phyloP scores from a whole-genome alignment of 495 filamentous ascomycete genomes.

The Pyrenula massariospora region DNA sequence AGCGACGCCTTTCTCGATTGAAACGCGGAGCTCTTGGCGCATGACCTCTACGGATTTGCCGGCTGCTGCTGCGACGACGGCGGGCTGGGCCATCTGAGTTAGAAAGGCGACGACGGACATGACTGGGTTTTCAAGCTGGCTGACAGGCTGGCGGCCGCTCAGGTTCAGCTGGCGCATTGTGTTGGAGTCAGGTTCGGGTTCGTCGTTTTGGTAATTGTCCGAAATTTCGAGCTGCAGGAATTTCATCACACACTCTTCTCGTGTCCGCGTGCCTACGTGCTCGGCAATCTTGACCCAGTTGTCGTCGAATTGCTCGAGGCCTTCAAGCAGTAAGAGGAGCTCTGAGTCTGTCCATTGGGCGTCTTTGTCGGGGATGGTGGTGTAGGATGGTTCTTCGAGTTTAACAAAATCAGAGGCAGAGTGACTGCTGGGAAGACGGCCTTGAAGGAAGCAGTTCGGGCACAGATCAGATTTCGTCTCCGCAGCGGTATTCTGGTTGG shows the following conservation, averaged over 20 bases:
- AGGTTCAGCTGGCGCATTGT: slow-evolving; percentile 51
- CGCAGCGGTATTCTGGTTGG: slow-evolving; percentile 40
- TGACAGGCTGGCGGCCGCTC: slow-evolving; percentile 70
- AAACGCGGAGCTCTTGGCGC: slow-evolving; percentile 57
- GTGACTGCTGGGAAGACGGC: slow-evolving; percentile 63
- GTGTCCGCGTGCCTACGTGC: slow-evolving; percentile 80
- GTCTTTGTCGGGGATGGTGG: slow-evolving; percentile 62
- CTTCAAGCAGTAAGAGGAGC: slow-evolving; percentile 74
- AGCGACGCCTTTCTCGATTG: slow-evolving; percentile 49
- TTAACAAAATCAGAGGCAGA: slow-evolving; percentile 67
- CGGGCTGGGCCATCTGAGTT: slow-evolving; percentile 75
- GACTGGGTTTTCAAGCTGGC: slow-evolving; percentile 83
- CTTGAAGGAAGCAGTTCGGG: slow-evolving; percentile 77
- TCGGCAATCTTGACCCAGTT: slow-evolving; percentile 89
- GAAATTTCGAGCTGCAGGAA: slow-evolving; percentile 89
- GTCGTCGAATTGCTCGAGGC: slow-evolving; percentile 80
- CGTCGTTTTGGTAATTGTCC: slow-evolving; percentile 74
- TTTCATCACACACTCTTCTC: slow-evolving; percentile 91
- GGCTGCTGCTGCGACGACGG: slow-evolving; percentile 78
- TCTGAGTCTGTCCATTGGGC: slow-evolving; percentile 86
- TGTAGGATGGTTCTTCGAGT: slow-evolving; percentile 74
- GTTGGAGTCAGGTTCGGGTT: slow-evolving; percentile 47
- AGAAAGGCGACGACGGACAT: slow-evolving; percentile 91
- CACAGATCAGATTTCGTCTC: slow-evolving; percentile 76
- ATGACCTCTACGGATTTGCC: slow-evolving; percentile 77